Percentiles rank a stretch among this genome's conserved stretches.
Evolutionary conservation across 169 alveolate species (phyloP).

Genomic region (Theileria annulata): DNA sequence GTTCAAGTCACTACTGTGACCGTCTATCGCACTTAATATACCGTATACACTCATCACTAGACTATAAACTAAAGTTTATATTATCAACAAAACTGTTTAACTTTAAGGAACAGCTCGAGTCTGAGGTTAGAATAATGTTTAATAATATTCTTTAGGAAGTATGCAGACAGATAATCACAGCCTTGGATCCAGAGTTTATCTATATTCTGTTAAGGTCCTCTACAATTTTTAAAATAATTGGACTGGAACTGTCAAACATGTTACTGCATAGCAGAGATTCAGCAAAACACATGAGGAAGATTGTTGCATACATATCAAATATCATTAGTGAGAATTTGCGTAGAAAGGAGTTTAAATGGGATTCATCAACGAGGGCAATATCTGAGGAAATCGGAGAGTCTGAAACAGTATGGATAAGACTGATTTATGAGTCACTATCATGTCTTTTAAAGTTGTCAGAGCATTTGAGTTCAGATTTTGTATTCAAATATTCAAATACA

Average conservation of each 20-base stretch:
- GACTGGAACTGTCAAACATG: constrained; percentile 13
- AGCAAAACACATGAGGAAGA: constrained; percentile 36
- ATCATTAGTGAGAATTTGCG: constrained; percentile 10
- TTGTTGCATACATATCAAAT: constrained; percentile 16
- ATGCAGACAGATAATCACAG: constrained; percentile 25
- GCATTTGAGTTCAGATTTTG: background rate
- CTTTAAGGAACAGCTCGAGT: background rate
- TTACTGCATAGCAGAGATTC: constrained; percentile 8
- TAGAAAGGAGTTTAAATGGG: constrained; percentile 7
- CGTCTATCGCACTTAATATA: constrained; percentile 41
- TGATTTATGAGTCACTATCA: constrained; percentile 35
- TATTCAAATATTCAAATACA: background rate
- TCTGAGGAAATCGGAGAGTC: background rate
- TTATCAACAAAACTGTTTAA: constrained; percentile 16
- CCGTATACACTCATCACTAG: constrained; percentile 32
- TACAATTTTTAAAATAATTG: constrained; percentile 19
- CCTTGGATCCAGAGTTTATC: constrained; percentile 55
- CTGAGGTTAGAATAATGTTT: constrained; percentile 13
- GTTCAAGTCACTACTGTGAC: constrained; percentile 10
- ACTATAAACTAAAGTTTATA: constrained; percentile 30
- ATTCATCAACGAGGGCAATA: constrained; percentile 31
- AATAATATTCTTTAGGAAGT: constrained; percentile 7
- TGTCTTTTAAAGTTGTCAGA: background rate
- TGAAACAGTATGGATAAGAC: constrained; percentile 2
- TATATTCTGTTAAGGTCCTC: constrained; percentile 52